Evolutionary conservation across 108 stramenopile genomes (phyloP).

Genomic region (Nannochloropsis granulata): DNA sequence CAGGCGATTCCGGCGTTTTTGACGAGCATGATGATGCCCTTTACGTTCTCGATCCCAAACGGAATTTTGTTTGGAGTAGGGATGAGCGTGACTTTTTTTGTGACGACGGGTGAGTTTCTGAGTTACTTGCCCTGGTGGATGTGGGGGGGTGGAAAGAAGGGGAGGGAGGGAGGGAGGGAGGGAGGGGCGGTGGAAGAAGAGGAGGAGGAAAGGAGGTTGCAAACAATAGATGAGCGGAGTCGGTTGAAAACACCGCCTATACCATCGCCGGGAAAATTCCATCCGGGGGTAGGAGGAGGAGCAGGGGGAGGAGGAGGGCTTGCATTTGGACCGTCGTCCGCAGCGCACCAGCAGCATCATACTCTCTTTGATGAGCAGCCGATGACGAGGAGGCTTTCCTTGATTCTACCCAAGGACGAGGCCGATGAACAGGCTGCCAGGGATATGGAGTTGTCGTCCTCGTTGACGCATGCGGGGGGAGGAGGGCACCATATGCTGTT

Average conservation of each 20-base stretch:
- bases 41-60: slow-evolving; percentile 50
- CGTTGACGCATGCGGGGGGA: neutral
- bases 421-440: neutral
- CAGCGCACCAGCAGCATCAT: neutral
- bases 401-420: neutral
- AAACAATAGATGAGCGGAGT: neutral
- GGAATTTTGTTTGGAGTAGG: slow-evolving; percentile 40
- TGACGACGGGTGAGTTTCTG: neutral
- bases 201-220: neutral
- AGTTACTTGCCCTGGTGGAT: neutral
- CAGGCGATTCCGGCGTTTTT: slow-evolving; percentile 59
- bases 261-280: neutral
- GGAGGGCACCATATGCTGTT: neutral
- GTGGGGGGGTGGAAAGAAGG: neutral
- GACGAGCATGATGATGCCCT: slow-evolving; percentile 62
- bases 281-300: neutral
- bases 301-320: neutral
- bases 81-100: neutral
- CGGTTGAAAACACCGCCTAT: neutral
- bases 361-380: neutral
- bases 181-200: neutral
- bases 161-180: neutral
- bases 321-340: neutral
- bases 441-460: neutral
- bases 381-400: neutral